Conservation (phyloP, 371 early-diverging fungal genomes). For the Mortierella sp. region DNA sequence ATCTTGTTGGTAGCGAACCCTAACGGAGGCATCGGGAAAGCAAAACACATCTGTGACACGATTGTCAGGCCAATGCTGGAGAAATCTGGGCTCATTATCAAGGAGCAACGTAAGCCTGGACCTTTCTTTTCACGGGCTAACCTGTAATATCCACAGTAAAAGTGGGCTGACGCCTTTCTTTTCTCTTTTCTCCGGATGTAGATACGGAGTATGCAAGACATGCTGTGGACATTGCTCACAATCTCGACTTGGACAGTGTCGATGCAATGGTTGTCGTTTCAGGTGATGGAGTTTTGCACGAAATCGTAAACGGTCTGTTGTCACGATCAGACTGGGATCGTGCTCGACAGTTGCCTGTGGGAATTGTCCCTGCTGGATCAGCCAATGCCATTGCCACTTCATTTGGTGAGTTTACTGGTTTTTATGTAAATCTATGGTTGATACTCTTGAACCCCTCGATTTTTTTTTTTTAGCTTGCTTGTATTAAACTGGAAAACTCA, state of each 20-base stretch:
- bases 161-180: slow-evolving; percentile 3
- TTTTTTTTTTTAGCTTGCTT: neutral
- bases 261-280: slow-evolving; percentile 74
- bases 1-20: slow-evolving; percentile 73
- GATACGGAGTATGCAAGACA: slow-evolving; percentile 74
- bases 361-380: slow-evolving; percentile 43
- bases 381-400: slow-evolving; percentile 47
- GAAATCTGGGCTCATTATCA: slow-evolving; percentile 34
- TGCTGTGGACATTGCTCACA: slow-evolving; percentile 72
- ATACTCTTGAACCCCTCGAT: neutral
- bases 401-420: slow-evolving; percentile 12
- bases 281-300: slow-evolving; percentile 87
- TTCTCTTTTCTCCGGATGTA: slow-evolving; percentile 20
- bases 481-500: neutral
- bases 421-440: neutral
- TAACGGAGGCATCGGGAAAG: slow-evolving; percentile 74
- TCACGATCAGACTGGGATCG: slow-evolving; percentile 64
- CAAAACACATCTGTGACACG: slow-evolving; percentile 62
- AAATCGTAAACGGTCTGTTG: slow-evolving; percentile 79
- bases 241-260: slow-evolving; percentile 61
- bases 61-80: slow-evolving; percentile 73
- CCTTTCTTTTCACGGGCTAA: slow-evolving; percentile 59
- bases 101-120: slow-evolving; percentile 27
- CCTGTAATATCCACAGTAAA: slow-evolving; percentile 5
- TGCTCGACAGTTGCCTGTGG: slow-evolving; percentile 24